These are phyloP conservation scores for Phytophthora lateralis DNA, from an alignment of 352 stramenopile species.

Conservation along the genomic window DNA sequence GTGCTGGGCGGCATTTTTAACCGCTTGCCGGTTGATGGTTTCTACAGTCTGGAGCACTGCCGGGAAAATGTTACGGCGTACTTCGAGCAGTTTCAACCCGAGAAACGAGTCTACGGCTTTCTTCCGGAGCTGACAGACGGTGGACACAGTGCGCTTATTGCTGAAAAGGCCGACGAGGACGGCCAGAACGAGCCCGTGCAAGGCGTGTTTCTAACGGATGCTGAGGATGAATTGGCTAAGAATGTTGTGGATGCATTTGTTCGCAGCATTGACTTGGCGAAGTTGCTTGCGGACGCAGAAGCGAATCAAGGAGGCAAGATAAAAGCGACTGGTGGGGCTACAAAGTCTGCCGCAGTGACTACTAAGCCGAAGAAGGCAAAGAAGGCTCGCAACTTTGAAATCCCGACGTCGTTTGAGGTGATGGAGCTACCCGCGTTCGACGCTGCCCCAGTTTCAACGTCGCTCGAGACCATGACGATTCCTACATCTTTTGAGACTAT, in stretches of 20 bases:
- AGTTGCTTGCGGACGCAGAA: constrained; percentile 39
- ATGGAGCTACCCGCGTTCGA: constrained; percentile 23
- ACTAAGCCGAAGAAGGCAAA: constrained; percentile 29
- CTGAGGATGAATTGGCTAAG: constrained; percentile 32
- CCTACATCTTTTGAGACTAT: constrained; percentile 17
- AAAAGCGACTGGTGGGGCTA: neutral
- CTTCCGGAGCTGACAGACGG: constrained; percentile 67
- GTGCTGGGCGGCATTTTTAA: constrained; percentile 98
- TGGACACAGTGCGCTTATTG: constrained; percentile 23
- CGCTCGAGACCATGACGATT: constrained; percentile 15
- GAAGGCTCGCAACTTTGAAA: constrained; percentile 35
- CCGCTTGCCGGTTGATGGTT: constrained; percentile 90
- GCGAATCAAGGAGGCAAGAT: constrained; percentile 27
- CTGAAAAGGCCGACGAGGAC: constrained; percentile 21
- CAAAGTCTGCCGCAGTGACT: neutral
- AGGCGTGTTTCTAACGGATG: constrained; percentile 37
- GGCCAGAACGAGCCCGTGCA: constrained; percentile 18
- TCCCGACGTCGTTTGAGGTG: constrained; percentile 34
- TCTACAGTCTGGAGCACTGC: constrained; percentile 95
- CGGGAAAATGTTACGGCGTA: constrained; percentile 89
- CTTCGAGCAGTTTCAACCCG: constrained; percentile 83
- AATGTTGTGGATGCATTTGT: constrained; percentile 51
- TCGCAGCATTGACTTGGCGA: constrained; percentile 40
- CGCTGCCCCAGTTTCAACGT: constrained; percentile 6
- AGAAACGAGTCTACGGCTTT: constrained; percentile 85